These are phyloP conservation scores for Comarum palustre DNA, from an alignment of 306 rosid species.

Conservation along the genomic window DNA sequence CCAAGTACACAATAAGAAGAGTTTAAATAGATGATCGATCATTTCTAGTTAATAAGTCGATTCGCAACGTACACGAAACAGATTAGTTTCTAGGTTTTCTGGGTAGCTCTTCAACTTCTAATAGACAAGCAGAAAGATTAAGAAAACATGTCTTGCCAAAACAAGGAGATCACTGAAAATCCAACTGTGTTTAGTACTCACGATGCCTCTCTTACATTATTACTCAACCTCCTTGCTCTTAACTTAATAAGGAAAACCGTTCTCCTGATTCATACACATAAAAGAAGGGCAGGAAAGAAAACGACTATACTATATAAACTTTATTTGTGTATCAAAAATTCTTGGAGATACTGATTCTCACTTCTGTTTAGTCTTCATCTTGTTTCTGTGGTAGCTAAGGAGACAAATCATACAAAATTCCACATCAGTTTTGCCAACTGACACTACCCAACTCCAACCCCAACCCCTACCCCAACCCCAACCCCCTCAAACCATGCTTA, in stretches of 20 bases:
- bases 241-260: not conserved
- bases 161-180: not conserved
- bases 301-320: not conserved
- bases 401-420: slow-evolving; percentile 66
- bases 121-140: not conserved
- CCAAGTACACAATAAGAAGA: not conserved
- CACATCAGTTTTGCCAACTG: slow-evolving; percentile 51
- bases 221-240: slow-evolving; percentile 12
- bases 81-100: not conserved
- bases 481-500: slow-evolving; percentile 41
- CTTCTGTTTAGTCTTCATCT: slow-evolving; percentile 29
- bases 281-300: not conserved
- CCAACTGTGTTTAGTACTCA: not conserved
- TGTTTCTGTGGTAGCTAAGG: slow-evolving; percentile 52
- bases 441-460: slow-evolving; percentile 42
- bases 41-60: not conserved
- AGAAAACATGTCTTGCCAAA: not conserved
- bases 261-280: not conserved
- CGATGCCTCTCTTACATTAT: not conserved
- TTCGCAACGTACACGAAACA: slow-evolving; percentile 7
- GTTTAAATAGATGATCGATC: not conserved
- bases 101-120: not conserved
- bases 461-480: slow-evolving; percentile 41
- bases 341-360: slow-evolving; percentile 51
- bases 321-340: slow-evolving; percentile 14